Percentiles rank a stretch among this genome's conserved stretches.
These are phyloP conservation scores for Solanum chilense DNA, from an alignment of 257 asterid genomes.

Conservation along the genomic window DNA sequence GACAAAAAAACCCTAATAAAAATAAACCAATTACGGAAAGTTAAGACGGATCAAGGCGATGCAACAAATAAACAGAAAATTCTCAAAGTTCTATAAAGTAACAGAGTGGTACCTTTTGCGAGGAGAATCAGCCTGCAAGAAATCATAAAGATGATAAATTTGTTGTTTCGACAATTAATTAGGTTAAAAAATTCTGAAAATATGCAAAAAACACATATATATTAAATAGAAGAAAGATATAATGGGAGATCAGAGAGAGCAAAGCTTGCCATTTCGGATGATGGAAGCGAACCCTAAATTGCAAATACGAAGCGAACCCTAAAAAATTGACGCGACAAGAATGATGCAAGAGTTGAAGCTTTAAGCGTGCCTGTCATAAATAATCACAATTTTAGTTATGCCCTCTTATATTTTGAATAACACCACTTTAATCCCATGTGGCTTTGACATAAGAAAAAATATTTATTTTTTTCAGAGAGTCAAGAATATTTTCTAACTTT, in stretches of 20 bases:
- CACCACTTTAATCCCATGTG: background rate
- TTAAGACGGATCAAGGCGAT: background rate
- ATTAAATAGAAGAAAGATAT: background rate
- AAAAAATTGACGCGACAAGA: background rate
- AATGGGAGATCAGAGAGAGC: background rate
- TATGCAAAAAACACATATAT: background rate
- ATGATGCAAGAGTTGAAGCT: background rate
- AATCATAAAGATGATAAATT: background rate
- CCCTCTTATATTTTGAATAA: background rate
- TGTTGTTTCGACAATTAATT: background rate
- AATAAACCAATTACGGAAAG: background rate
- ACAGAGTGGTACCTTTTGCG: background rate
- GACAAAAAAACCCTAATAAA: background rate
- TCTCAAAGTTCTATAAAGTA: background rate
- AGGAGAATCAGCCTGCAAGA: conserved; percentile 7
- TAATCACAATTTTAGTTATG: background rate
- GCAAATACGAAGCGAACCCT: background rate
- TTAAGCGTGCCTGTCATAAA: background rate
- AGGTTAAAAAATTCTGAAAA: background rate
- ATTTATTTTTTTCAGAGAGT: too few relatives aligned
- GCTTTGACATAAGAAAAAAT: too few relatives aligned
- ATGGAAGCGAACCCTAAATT: background rate
- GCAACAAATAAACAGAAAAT: background rate
- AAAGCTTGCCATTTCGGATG: background rate
- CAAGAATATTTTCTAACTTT: background rate